Percentiles rank a stretch among this genome's conserved stretches.
These are phyloP conservation scores for Crucibulum laeve DNA, from an alignment of 768 basidiomycete genomes.

Conservation along the genomic window DNA sequence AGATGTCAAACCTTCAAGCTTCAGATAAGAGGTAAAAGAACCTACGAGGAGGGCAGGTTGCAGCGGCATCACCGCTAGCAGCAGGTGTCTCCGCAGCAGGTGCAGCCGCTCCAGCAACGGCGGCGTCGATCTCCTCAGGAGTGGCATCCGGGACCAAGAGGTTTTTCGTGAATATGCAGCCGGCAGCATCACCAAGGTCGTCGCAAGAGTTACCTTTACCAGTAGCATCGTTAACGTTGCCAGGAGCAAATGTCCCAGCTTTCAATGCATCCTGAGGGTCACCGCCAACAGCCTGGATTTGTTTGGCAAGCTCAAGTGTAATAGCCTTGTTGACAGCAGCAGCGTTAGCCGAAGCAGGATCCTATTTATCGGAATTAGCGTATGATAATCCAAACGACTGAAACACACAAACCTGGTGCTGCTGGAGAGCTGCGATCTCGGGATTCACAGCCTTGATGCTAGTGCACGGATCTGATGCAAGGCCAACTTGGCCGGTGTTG, in stretches of 20 bases:
- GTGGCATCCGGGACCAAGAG: conserved; percentile 54
- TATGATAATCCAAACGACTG: not conserved
- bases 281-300: conserved; percentile 62
- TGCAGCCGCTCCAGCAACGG: conserved; percentile 28
- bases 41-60: not conserved
- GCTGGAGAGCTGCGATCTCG: conserved; percentile 60
- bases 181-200: conserved; percentile 42
- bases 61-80: not conserved
- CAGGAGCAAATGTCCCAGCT: conserved; percentile 61
- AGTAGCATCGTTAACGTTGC: conserved; percentile 45
- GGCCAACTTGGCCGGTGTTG: conserved; percentile 56
- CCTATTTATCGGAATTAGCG: conserved; percentile 25
- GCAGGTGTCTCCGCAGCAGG: not conserved
- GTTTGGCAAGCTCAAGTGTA: conserved; percentile 55
- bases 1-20: not conserved
- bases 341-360: conserved; percentile 56
- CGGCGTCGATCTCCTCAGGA: conserved; percentile 52
- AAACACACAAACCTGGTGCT: conserved; percentile 42
- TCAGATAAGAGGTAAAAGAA: not conserved
- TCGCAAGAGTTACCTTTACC: conserved; percentile 55
- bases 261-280: conserved; percentile 54
- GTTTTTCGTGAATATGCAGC: conserved; percentile 65
- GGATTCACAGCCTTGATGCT: conserved; percentile 54
- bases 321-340: conserved; percentile 62
- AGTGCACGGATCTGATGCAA: conserved; percentile 42